These are phyloP conservation scores for Tetradesmus obliquus DNA, from an alignment of 139 green algal species.

Conservation along the genomic window DNA sequence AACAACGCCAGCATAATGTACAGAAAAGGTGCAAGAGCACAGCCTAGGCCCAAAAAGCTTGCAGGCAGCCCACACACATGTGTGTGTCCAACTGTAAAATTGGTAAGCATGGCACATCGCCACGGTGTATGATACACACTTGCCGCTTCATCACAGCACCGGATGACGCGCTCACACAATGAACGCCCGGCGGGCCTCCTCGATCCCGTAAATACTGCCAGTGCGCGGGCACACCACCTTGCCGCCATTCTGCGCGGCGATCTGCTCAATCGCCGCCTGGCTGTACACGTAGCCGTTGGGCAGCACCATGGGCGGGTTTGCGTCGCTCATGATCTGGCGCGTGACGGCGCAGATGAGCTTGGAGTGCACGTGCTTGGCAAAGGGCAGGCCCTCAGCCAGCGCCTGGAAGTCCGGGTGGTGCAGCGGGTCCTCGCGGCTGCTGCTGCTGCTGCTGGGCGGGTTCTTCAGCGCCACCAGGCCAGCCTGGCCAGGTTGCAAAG, in stretches of 20 bases:
- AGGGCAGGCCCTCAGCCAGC: conserved; percentile 85
- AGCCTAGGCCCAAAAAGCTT: too few relatives aligned
- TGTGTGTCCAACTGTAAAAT: too few relatives aligned
- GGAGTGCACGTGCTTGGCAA: conserved; percentile 85
- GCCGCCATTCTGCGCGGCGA: conserved; percentile 56
- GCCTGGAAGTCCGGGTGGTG: conserved; percentile 75
- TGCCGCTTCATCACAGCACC: too few relatives aligned
- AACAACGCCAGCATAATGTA: too few relatives aligned
- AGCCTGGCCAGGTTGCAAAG: conserved; percentile 44
- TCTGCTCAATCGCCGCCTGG: conserved; percentile 61
- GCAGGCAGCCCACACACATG: too few relatives aligned
- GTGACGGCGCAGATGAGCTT: conserved; percentile 93
- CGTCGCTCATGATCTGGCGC: conserved; percentile 87
- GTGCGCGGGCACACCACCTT: conserved; percentile 76
- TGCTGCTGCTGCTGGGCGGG: conserved; percentile 49
- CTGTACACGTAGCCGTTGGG: conserved; percentile 94
- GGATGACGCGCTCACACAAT: conserved; percentile 56
- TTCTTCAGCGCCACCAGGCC: conserved; percentile 86
- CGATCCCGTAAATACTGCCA: conserved; percentile 51
- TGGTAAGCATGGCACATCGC: too few relatives aligned
- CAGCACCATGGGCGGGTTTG: conserved; percentile 94
- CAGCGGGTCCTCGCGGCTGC: conserved; percentile 82
- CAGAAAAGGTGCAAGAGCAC: too few relatives aligned
- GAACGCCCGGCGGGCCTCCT: conserved; percentile 75
- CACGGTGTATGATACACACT: too few relatives aligned